Evolutionary conservation across 768 basidiomycete genomes (phyloP).

Genomic region (Clavulina sp.): DNA sequence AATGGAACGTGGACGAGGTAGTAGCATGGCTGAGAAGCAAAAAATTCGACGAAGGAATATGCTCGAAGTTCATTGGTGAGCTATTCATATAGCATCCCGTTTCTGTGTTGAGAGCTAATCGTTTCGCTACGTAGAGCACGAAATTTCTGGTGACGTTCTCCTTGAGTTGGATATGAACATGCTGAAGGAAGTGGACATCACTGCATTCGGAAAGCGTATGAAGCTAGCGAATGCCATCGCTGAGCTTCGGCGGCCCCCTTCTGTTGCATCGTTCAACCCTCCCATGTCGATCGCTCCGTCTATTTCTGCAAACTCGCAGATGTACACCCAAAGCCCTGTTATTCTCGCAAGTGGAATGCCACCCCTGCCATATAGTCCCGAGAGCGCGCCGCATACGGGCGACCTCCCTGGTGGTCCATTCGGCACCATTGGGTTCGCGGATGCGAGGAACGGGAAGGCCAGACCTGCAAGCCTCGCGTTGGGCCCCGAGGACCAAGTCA

Average conservation of each 20-base stretch:
- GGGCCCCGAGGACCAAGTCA: too few relatives aligned
- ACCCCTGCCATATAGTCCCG: slow-evolving; percentile 1
- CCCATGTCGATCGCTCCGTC: not conserved
- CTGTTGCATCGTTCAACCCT: slow-evolving; percentile 19
- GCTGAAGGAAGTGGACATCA: slow-evolving; percentile 91
- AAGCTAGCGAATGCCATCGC: slow-evolving; percentile 84
- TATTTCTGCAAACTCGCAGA: not conserved
- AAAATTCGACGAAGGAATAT: slow-evolving; percentile 71
- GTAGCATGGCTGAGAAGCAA: slow-evolving; percentile 70
- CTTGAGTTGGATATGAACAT: slow-evolving; percentile 84
- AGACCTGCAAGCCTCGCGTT: too few relatives aligned
- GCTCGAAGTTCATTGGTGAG: slow-evolving; percentile 73
- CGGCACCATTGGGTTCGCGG: too few relatives aligned
- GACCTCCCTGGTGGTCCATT: not conserved
- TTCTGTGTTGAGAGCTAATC: not conserved
- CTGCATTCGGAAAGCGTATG: slow-evolving; percentile 85
- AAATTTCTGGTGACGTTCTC: slow-evolving; percentile 93
- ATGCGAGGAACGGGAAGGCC: too few relatives aligned
- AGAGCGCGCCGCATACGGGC: not conserved
- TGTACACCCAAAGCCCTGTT: not conserved
- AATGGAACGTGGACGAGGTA: slow-evolving; percentile 83
- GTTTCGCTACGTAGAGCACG: slow-evolving; percentile 52
- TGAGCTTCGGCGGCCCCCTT: slow-evolving; percentile 63
- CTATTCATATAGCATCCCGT: slow-evolving; percentile 8
- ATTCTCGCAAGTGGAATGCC: not conserved